Evolutionary conservation across 352 stramenopile species (phyloP).

Genomic region (Globisporangium orthogonon): DNA sequence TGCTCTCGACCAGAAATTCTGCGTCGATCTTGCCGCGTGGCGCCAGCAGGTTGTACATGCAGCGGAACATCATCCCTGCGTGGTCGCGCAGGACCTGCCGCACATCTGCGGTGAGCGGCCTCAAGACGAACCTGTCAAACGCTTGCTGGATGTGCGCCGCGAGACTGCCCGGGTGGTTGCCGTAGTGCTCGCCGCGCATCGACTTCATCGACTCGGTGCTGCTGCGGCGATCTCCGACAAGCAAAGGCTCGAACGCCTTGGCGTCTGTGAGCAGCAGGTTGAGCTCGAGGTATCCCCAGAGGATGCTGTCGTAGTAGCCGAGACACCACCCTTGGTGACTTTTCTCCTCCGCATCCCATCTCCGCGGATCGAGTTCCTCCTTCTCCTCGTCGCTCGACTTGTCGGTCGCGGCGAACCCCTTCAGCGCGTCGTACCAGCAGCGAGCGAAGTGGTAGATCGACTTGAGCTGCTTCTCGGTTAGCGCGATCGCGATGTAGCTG

Average conservation of each 20-base stretch:
- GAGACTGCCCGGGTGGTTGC: neutral
- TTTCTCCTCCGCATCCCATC: slow-evolving; percentile 8
- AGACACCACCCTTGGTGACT: slow-evolving; percentile 7
- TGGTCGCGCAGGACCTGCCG: slow-evolving; percentile 11
- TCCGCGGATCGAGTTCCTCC: slow-evolving; percentile 16
- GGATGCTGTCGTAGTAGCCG: slow-evolving; percentile 6
- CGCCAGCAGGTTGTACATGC: slow-evolving; percentile 4
- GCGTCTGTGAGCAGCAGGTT: slow-evolving; percentile 26
- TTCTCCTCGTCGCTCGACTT: slow-evolving; percentile 18
- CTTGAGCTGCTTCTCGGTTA: slow-evolving; percentile 12
- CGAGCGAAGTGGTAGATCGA: slow-evolving; percentile 20
- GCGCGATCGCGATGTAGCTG: neutral
- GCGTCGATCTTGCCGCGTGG: slow-evolving; percentile 1
- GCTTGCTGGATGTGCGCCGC: neutral
- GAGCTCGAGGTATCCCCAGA: slow-evolving; percentile 23
- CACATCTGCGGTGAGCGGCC: neutral
- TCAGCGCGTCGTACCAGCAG: slow-evolving; percentile 16
- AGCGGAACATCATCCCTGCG: slow-evolving; percentile 12
- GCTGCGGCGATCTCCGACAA: neutral
- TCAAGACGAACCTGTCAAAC: neutral
- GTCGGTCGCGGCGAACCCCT: slow-evolving; percentile 21
- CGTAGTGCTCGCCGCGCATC: neutral
- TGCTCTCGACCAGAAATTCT: neutral
- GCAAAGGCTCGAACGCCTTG: slow-evolving; percentile 17
- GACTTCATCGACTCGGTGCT: neutral